Evolutionary conservation across 2,329 filamentous ascomycete genomes (phyloP).

Genomic region (Fusarium neocosmosporiellum): DNA sequence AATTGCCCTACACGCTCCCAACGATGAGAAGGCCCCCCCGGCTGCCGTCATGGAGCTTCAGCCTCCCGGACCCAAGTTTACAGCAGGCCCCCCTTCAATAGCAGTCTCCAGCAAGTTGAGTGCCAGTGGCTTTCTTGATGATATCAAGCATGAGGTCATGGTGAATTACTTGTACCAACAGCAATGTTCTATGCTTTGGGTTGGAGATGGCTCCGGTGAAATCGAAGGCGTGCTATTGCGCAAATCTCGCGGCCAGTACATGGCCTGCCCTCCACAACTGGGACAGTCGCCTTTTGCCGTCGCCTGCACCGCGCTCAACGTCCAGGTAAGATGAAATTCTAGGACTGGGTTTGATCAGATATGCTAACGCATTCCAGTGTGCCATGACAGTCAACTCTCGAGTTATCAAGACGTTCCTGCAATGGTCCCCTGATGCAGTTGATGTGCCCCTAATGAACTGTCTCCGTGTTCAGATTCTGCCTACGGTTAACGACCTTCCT

Average conservation of each 20-base stretch:
- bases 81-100: constrained; percentile 64
- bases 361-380: constrained; percentile 58
- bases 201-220: constrained; percentile 74
- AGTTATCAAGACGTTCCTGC: constrained; percentile 81
- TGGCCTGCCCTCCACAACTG: constrained; percentile 77
- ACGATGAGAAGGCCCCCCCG: constrained; percentile 53
- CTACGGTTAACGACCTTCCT: constrained; percentile 76
- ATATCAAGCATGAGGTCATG: constrained; percentile 86
- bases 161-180: constrained; percentile 86
- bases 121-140: constrained; percentile 69
- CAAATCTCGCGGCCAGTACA: constrained; percentile 75
- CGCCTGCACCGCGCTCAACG: constrained; percentile 76
- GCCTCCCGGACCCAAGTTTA: constrained; percentile 59
- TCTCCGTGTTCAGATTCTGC: constrained; percentile 80
- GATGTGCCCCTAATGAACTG: constrained; percentile 82
- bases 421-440: constrained; percentile 77
- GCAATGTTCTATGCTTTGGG: constrained; percentile 80
- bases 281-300: constrained; percentile 71
- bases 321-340: constrained; percentile 64
- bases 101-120: constrained; percentile 58
- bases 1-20: constrained; percentile 33
- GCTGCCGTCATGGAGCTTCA: constrained; percentile 59
- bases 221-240: constrained; percentile 79
- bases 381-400: constrained; percentile 85
- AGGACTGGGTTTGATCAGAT: not conserved